These are phyloP conservation scores for Acer yangbiense DNA, from an alignment of 345 rosid species.

Conservation along the genomic window DNA sequence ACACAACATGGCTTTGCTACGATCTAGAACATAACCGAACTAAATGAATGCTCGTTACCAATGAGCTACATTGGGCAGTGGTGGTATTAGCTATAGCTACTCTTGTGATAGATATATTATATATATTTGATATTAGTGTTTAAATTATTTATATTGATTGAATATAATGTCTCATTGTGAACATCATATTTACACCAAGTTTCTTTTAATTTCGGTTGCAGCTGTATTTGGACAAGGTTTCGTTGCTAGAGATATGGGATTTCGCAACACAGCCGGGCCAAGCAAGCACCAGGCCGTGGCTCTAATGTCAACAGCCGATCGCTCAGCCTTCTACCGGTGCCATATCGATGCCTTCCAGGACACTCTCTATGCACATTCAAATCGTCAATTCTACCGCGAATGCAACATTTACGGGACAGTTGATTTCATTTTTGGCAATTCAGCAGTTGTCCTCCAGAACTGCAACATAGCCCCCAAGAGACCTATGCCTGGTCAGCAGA, in stretches of 20 bases:
- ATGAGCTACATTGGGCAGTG: too few relatives aligned
- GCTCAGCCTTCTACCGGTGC: constrained; percentile 64
- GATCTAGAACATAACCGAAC: too few relatives aligned
- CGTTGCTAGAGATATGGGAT: constrained; percentile 69
- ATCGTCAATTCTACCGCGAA: constrained; percentile 79
- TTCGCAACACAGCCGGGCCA: constrained; percentile 76
- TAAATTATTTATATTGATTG: too few relatives aligned
- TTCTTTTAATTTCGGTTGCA: constrained; percentile 15
- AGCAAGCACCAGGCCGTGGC: constrained; percentile 89
- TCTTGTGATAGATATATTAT: too few relatives aligned
- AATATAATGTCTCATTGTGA: too few relatives aligned
- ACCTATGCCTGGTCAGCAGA: constrained; percentile 65
- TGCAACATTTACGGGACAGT: constrained; percentile 69
- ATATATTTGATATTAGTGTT: too few relatives aligned
- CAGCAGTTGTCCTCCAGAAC: constrained; percentile 70
- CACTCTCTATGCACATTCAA: constrained; percentile 68
- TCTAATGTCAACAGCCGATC: constrained; percentile 61
- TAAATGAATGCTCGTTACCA: too few relatives aligned
- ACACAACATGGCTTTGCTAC: too few relatives aligned
- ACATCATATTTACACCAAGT: background rate
- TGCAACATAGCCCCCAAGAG: constrained; percentile 60
- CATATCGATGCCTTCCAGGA: constrained; percentile 74
- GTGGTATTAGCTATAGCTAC: too few relatives aligned
- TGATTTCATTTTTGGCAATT: constrained; percentile 85
- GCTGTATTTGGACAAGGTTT: constrained; percentile 75